Percentiles rank a stretch among this genome's conserved stretches.
These are phyloP conservation scores for Rhamnella rubrinervis DNA, from an alignment of 331 rosid species.

Conservation along the genomic window DNA sequence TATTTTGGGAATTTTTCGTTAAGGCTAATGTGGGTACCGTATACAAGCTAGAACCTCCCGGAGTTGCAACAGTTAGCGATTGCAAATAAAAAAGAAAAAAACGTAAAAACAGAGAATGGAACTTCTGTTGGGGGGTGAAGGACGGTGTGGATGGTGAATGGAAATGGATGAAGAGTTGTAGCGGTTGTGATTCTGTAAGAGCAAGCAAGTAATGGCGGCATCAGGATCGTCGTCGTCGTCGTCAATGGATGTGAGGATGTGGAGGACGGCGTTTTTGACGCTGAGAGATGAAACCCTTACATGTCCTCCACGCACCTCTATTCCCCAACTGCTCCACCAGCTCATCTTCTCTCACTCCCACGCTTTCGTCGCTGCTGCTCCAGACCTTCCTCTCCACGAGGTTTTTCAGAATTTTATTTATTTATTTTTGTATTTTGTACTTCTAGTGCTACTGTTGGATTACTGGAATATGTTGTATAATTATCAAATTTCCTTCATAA, in stretches of 20 bases:
- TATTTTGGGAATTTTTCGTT: too few relatives aligned
- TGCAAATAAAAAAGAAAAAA: too few relatives aligned
- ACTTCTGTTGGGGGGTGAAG: too few relatives aligned
- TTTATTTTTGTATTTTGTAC: too few relatives aligned
- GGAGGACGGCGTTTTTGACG: constrained; percentile 83
- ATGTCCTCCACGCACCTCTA: constrained; percentile 39
- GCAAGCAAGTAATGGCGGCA: constrained; percentile 21
- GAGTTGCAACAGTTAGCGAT: too few relatives aligned
- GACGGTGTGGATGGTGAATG: background rate
- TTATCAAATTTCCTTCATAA: too few relatives aligned
- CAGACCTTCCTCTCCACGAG: constrained; percentile 73
- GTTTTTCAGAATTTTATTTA: constrained; percentile 9
- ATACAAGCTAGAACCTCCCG: too few relatives aligned
- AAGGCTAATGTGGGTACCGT: too few relatives aligned
- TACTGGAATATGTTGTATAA: too few relatives aligned
- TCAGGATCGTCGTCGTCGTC: constrained; percentile 30
- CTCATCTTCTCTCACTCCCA: constrained; percentile 64
- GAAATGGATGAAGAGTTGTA: background rate
- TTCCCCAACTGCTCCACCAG: constrained; percentile 46
- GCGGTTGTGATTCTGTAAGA: background rate
- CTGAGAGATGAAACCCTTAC: constrained; percentile 82
- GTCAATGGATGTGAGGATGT: constrained; percentile 35
- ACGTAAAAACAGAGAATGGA: too few relatives aligned
- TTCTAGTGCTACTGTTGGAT: too few relatives aligned
- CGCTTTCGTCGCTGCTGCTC: constrained; percentile 52